Evolutionary conservation across 2,329 filamentous ascomycete genomes (phyloP).

Genomic region (Coccinonectria pachysandricola): DNA sequence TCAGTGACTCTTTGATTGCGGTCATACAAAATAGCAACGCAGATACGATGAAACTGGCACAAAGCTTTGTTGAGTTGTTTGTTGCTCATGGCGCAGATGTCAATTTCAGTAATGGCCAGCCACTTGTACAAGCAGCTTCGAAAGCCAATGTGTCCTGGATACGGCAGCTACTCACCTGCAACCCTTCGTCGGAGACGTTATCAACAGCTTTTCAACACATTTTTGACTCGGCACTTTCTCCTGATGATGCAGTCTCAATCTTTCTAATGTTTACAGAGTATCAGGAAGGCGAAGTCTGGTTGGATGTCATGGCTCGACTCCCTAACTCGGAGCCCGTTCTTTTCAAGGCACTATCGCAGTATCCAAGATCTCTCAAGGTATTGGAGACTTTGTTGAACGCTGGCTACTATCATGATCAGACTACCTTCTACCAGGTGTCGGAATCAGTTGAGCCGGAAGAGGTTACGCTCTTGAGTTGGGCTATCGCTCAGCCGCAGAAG

Average conservation of each 20-base stretch:
- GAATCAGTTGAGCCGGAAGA: constrained; percentile 41
- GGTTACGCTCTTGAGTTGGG: constrained; percentile 50
- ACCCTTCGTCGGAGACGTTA: constrained; percentile 39
- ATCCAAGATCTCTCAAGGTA: constrained; percentile 44
- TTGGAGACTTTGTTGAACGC: constrained; percentile 42
- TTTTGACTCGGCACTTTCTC: constrained; percentile 39
- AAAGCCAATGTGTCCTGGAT: constrained; percentile 41
- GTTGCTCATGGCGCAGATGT: constrained; percentile 32
- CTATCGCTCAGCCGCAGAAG: constrained; percentile 52
- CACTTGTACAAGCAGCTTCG: constrained; percentile 42
- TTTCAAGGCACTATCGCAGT: constrained; percentile 41
- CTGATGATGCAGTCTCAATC: constrained; percentile 40
- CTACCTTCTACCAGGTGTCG: constrained; percentile 30
- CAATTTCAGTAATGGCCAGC: constrained; percentile 42
- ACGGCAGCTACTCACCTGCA: constrained; percentile 36
- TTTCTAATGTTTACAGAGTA: constrained; percentile 43
- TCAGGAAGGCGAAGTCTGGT: constrained; percentile 32
- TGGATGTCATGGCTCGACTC: constrained; percentile 40
- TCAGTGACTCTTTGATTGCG: constrained; percentile 34
- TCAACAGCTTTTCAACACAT: constrained; percentile 45
- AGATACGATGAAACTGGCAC: constrained; percentile 29
- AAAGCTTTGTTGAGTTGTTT: constrained; percentile 34
- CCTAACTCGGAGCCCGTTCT: constrained; percentile 37
- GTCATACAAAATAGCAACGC: constrained; percentile 33
- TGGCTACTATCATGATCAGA: constrained; percentile 51